These are phyloP conservation scores for Fusarium nematophilum DNA, from an alignment of 2,329 filamentous ascomycete genomes.

Conservation along the genomic window DNA sequence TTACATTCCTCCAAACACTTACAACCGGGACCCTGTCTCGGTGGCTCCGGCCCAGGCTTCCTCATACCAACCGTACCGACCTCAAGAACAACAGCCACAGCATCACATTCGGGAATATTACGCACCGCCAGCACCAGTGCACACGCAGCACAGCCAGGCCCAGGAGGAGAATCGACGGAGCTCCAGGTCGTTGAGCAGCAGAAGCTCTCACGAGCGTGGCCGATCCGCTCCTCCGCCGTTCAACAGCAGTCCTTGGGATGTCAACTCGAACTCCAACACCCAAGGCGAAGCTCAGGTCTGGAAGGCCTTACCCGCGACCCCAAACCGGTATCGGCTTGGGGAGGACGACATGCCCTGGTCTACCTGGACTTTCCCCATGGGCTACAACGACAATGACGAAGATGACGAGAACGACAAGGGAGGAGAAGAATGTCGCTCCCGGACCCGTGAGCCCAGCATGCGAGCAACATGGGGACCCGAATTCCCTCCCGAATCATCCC, in stretches of 20 bases:
- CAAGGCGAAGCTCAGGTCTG: conserved; percentile 45
- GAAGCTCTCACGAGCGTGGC: conserved; percentile 56
- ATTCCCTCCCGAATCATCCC: conserved; percentile 18
- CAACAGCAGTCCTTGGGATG: conserved; percentile 61
- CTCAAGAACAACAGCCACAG: conserved; percentile 17
- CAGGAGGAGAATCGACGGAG: conserved; percentile 21
- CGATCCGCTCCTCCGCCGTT: conserved; percentile 62
- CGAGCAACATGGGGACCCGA: conserved; percentile 36
- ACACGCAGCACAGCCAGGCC: conserved; percentile 2
- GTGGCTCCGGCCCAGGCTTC: conserved; percentile 11
- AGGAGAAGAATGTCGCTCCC: neutral
- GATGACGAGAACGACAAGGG: conserved; percentile 9
- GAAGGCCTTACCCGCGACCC: conserved; percentile 57
- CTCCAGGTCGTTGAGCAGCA: conserved; percentile 37
- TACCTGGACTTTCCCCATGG: conserved; percentile 44
- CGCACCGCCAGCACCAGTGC: conserved; percentile 11
- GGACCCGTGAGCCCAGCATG: conserved; percentile 26
- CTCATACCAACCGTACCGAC: conserved; percentile 23
- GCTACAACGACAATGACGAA: conserved; percentile 29
- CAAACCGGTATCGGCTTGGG: conserved; percentile 52
- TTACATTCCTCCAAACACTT: conserved; percentile 2
- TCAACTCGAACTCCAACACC: conserved; percentile 42
- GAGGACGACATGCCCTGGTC: conserved; percentile 62
- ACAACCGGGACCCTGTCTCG: conserved; percentile 16
- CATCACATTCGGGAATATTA: conserved; percentile 28